Percentiles rank a stretch among this genome's conserved stretches.
phyloP scores from a whole-genome alignment of 2,329 filamentous ascomycete genomes.

The Chaetomium olivaceum region DNA sequence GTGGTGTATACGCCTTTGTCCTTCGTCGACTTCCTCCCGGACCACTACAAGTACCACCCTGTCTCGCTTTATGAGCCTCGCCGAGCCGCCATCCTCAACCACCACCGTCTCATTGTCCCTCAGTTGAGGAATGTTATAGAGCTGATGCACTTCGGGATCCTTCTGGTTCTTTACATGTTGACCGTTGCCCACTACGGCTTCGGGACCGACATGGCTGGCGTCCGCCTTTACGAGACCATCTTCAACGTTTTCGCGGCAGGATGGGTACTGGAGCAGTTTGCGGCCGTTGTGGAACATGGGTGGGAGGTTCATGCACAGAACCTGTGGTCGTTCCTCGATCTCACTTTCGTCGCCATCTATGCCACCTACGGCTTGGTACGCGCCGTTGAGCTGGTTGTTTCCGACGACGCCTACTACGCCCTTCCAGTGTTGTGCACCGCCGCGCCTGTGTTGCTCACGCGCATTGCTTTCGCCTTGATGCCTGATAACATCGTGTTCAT shows the following conservation, averaged over 20 bases:
- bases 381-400: slow-evolving; percentile 53
- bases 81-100: slow-evolving; percentile 66
- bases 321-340: slow-evolving; percentile 72
- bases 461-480: slow-evolving; percentile 71
- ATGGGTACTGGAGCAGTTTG: slow-evolving; percentile 67
- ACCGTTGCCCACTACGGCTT: slow-evolving; percentile 59
- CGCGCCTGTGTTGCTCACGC: slow-evolving; percentile 68
- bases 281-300: slow-evolving; percentile 65
- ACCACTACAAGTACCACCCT: slow-evolving; percentile 70
- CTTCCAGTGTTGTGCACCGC: slow-evolving; percentile 66
- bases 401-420: slow-evolving; percentile 53
- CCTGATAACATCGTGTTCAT: slow-evolving; percentile 76
- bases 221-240: slow-evolving; percentile 56
- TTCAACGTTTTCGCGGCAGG: slow-evolving; percentile 67
- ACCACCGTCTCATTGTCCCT: slow-evolving; percentile 71
- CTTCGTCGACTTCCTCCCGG: slow-evolving; percentile 72
- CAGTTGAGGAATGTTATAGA: slow-evolving; percentile 67
- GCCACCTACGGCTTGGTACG: slow-evolving; percentile 61
- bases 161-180: slow-evolving; percentile 62
- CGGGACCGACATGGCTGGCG: slow-evolving; percentile 56
- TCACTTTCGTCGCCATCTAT: slow-evolving; percentile 67
- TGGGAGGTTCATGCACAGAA: slow-evolving; percentile 72
- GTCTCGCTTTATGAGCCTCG: slow-evolving; percentile 70
- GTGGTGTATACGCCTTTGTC: slow-evolving; percentile 70
- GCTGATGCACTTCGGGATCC: slow-evolving; percentile 63